Conservation (phyloP, 2,329 filamentous ascomycete species). For the Rhinocladiella similis region DNA sequence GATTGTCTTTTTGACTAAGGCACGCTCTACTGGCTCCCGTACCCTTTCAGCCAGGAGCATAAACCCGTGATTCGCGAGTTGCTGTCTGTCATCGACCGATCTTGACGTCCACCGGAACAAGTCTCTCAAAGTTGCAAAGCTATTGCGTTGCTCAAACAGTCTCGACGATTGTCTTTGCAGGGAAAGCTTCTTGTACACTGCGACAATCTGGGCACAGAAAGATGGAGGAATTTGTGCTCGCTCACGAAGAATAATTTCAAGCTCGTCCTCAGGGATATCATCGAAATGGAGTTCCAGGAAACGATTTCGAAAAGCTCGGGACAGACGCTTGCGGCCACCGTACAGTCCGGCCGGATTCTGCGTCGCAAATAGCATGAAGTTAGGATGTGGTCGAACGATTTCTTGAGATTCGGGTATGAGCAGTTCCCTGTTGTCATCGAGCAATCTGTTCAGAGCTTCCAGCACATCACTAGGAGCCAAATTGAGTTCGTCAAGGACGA, state of each 20-base stretch:
- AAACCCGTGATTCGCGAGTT: conserved; percentile 88
- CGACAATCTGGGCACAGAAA: conserved; percentile 86
- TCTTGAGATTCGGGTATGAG: conserved; percentile 97
- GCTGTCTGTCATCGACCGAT: conserved; percentile 78
- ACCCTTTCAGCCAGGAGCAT: conserved; percentile 96
- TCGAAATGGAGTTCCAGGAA: conserved; percentile 98
- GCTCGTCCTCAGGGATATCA: conserved; percentile 92
- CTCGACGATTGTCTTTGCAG: conserved; percentile 84
- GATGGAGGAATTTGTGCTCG: conserved; percentile 87
- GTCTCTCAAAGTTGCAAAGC: conserved; percentile 93
- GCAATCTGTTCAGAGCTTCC: conserved; percentile 88
- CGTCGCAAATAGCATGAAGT: conserved; percentile 97
- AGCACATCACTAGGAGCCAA: conserved; percentile 94
- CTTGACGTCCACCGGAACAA: conserved; percentile 93
- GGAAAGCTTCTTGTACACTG: conserved; percentile 90
- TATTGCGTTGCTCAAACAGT: conserved; percentile 94
- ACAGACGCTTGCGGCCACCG: conserved; percentile 88
- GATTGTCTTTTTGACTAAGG: conserved; percentile 81
- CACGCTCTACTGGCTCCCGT: conserved; percentile 81
- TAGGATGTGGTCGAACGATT: conserved; percentile 83
- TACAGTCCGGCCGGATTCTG: conserved; percentile 97
- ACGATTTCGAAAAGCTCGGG: conserved; percentile 91
- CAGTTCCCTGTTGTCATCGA: conserved; percentile 95
- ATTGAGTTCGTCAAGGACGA: conserved; percentile 96
- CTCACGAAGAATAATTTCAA: conserved; percentile 87